Conservation (phyloP, 2,329 filamentous ascomycete genomes). For the Lasiodiplodia citricola region DNA sequence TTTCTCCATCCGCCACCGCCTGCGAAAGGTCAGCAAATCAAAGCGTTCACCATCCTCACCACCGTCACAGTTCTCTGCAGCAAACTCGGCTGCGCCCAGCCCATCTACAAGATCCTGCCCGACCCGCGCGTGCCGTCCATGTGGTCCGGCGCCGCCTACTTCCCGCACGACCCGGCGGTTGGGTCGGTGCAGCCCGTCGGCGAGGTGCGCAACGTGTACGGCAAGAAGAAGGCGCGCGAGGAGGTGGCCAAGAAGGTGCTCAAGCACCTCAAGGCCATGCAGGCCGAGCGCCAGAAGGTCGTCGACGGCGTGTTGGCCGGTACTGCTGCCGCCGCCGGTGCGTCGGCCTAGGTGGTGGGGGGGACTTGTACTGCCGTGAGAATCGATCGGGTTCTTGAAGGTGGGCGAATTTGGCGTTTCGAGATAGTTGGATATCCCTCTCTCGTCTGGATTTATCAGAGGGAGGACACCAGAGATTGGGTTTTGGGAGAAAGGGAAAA, state of each 20-base stretch:
- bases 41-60: too few relatives aligned
- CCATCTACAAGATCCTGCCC: constrained; percentile 16
- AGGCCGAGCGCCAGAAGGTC: constrained; percentile 31
- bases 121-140: constrained; percentile 34
- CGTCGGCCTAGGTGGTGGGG: not conserved
- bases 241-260: constrained; percentile 52
- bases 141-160: constrained; percentile 44
- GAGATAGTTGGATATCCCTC: not conserved
- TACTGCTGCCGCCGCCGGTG: not conserved
- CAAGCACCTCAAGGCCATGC: constrained; percentile 45
- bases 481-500: not conserved
- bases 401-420: not conserved
- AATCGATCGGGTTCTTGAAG: too few relatives aligned
- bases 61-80: constrained; percentile 11
- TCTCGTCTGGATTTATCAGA: not conserved
- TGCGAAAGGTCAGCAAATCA: not conserved
- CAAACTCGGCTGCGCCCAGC: constrained; percentile 26
- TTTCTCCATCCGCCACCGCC: not conserved
- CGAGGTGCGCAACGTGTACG: constrained; percentile 49
- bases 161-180: constrained; percentile 31
- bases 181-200: constrained; percentile 48
- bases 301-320: constrained; percentile 28
- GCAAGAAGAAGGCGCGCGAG: constrained; percentile 57
- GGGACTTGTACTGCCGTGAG: not conserved
- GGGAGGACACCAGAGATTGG: not conserved